These are phyloP conservation scores for Triangularia setosa DNA, from an alignment of 2,329 filamentous ascomycete genomes.

Conservation along the genomic window DNA sequence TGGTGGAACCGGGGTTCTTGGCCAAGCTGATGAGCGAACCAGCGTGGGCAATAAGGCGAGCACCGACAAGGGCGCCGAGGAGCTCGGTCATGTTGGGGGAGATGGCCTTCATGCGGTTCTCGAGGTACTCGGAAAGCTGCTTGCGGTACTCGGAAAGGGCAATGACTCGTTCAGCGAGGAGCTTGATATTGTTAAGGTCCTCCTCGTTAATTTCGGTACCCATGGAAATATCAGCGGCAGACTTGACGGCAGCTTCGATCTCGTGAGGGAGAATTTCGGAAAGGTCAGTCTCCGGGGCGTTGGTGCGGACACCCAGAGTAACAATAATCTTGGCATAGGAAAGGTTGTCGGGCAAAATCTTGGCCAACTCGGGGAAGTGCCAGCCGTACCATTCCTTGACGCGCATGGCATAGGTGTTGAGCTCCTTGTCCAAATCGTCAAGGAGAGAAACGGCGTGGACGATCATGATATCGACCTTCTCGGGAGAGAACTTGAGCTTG, in stretches of 20 bases:
- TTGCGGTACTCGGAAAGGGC: constrained; percentile 85
- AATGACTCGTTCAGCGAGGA: constrained; percentile 89
- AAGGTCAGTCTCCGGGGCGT: constrained; percentile 71
- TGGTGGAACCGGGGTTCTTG: constrained; percentile 90
- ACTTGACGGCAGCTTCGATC: constrained; percentile 86
- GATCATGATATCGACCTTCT: constrained; percentile 99
- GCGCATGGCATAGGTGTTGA: constrained; percentile 98
- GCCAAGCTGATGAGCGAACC: constrained; percentile 92
- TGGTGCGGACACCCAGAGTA: constrained; percentile 82
- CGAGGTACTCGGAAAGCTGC: constrained; percentile 83
- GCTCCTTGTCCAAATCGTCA: constrained; percentile 96
- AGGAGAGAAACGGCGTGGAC: constrained; percentile 92
- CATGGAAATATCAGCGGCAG: constrained; percentile 95
- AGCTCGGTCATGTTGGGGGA: constrained; percentile 93
- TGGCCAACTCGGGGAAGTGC: constrained; percentile 98
- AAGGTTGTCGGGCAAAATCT: constrained; percentile 95
- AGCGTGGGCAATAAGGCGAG: constrained; percentile 88
- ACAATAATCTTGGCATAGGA: constrained; percentile 88
- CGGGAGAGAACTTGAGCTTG: constrained; percentile 97
- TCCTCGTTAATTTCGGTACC: constrained; percentile 93
- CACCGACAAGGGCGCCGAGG: constrained; percentile 89
- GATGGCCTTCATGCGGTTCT: constrained; percentile 92
- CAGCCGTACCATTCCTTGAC: constrained; percentile 99
- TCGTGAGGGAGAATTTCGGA: constrained; percentile 92
- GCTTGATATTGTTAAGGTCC: constrained; percentile 88